Evolutionary conservation across 306 rosid genomes (phyloP), one percentile per base, ranked within the genome.

Genomic region (Gastrolobium bilobum): DNA sequence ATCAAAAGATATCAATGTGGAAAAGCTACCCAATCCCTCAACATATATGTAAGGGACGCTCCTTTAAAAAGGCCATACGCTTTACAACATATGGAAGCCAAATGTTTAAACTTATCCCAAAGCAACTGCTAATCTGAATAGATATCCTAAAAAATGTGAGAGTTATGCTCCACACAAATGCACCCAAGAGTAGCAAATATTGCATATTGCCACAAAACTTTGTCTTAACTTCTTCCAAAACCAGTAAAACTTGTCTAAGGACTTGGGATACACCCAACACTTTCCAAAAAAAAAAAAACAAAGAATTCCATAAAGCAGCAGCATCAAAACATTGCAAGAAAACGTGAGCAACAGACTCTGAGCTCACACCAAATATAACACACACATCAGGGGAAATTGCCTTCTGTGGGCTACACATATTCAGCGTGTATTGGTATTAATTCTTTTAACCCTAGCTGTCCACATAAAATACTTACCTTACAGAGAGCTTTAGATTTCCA

Each of bases 241-340:
- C 26, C 26, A 20, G 26, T 20, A 47, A 68, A 48, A 48, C 57
- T 46, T 34, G n/a, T 46, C 43, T 7, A 68, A 31, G 42, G 46
- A 44, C 58, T 29, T 68, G 13, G 30, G 57, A 69, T 9, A 20
- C 43, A 15, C 14, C 46, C 46, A 50, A 70, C 26, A 20, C 26
- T 20, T 20, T 20, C 26, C 26, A 20, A 20, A 20, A 20, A 20
- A 20, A 20, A 20, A 20, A 20, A 0, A 20, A 20, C 47, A 46
- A 29, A 47, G 44, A 68, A 47, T 47, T 46, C 47, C 73, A 44
- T 67, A 67, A 44, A 40, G 35, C 72, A 13, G 73, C 47, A 68
- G 58, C 42, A 47, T 30, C 73, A 47, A 68, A 26, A 47, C n/a
- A 44, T 30, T 68, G 57, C 73, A 68, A 3, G 73, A 30, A 46